Base-by-base conservation (phyloP, 176 grass and related monocot genomes). In the Oryza brachyantha region DNA sequence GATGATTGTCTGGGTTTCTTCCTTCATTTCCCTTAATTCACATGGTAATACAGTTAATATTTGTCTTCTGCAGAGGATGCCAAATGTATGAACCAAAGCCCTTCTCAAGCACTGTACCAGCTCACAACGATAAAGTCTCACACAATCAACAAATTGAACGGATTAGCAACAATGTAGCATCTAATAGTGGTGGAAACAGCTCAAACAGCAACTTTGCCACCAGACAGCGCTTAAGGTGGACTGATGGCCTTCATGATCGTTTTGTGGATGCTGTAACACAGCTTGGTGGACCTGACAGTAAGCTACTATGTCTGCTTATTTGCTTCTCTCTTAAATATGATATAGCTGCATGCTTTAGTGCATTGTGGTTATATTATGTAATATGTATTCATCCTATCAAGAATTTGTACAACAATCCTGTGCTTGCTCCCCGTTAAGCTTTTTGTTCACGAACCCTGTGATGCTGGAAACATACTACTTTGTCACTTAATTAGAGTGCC, bases 161-260 rank as follows among this genome's bases (percentile, higher is more conserved):
- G 55, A 67, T 21, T 61, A 68, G 46, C 21, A 67, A 73, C 27
- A 72, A 78, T 73, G 64, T 83, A 64, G 74, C 22, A 13, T 29
- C 66, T 6, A 78, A 66, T 42, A 67, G n/a, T 21, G 73, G 85
- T 59, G 74, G 73, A 8, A 66, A 77, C 29, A 79, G 32, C 61
- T 28, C 84, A n/a, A 72, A 72, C 19, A 74, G 55, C 34, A 83
- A 67, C 76, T 78, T 83, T 62, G 79, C 85, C 37, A 27, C 66
- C 26, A 83, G 85, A 39, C 85, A 87, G 36, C 85, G 85, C 22
- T 73, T 87, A 60, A 73, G 85, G 27, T 87, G 85, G 85, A 87
- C 79, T 60, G 67, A 87, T 87, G 85, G 79, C 16, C 85, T 87
- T 38, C 85, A 87, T 73, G 74, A 83, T 40, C 61, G 74, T 45